A percentile compares a stretch with the other conserved stretches of the same genome.
phyloP scores from a whole-genome alignment of 495 filamentous ascomycete genomes.

The Lasiosphaeris hirsuta region DNA sequence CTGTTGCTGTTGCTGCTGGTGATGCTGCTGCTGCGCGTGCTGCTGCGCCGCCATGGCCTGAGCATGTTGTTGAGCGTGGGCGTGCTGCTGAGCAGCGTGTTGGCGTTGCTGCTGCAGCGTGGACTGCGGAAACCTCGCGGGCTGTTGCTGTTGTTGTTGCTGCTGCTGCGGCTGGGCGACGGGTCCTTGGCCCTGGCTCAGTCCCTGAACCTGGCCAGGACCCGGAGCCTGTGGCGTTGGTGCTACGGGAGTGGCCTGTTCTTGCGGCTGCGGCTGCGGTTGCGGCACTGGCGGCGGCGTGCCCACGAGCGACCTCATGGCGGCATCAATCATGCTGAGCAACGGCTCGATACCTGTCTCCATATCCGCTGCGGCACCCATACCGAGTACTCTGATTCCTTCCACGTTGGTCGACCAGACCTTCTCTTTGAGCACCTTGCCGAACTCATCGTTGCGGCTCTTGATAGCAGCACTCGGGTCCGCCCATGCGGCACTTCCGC shows the following conservation, averaged over 20 bases:
- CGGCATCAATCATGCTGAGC: conserved; percentile 23
- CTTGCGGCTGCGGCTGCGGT: conserved; percentile 1
- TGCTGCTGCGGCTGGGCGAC: background rate
- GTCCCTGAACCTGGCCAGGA: background rate
- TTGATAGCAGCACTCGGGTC: background rate
- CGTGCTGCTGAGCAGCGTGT: conserved; percentile 5
- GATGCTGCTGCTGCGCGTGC: conserved; percentile 10
- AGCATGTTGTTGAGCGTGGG: background rate
- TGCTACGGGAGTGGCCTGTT: background rate
- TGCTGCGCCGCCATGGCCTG: conserved; percentile 2
- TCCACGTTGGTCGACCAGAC: conserved; percentile 35
- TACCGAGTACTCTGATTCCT: conserved; percentile 32
- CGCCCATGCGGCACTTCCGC: background rate
- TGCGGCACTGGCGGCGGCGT: conserved; percentile 14
- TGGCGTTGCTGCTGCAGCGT: conserved; percentile 3
- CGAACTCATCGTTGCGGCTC: conserved; percentile 40
- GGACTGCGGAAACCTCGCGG: background rate
- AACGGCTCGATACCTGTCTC: conserved; percentile 32
- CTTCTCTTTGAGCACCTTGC: conserved; percentile 29
- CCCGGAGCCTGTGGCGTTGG: background rate
- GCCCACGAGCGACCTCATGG: conserved; percentile 30
- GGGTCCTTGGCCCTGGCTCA: background rate
- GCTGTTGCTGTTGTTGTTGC: background rate
- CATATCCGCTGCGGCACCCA: conserved; percentile 31
- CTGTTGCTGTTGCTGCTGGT: conserved; percentile 10